phyloP scores from a whole-genome alignment of 495 filamentous ascomycete genomes.

The Penicillium coffeae region DNA sequence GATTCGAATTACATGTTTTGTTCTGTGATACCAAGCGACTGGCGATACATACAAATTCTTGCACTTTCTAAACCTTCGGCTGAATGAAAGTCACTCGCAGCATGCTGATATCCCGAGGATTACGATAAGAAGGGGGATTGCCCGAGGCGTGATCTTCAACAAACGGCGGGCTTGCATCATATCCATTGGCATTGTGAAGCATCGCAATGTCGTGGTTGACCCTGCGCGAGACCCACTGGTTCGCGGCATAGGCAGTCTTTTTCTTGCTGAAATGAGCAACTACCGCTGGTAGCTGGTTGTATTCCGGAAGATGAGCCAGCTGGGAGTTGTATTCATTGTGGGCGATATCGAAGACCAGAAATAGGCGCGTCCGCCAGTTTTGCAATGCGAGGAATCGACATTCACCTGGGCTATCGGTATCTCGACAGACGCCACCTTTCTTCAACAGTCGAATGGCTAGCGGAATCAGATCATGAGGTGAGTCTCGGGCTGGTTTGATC shows the following conservation, averaged over 20 bases:
- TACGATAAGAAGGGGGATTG: slow-evolving; percentile 18
- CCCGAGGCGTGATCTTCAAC: slow-evolving; percentile 22
- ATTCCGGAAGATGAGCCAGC: slow-evolving; percentile 25
- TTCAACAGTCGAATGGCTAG: slow-evolving; percentile 17
- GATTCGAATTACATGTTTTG: slow-evolving; percentile 7
- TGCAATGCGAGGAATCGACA: slow-evolving; percentile 22
- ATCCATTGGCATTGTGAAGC: slow-evolving; percentile 26
- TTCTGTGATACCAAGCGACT: slow-evolving; percentile 8
- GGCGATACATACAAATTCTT: background rate
- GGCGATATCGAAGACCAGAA: slow-evolving; percentile 26
- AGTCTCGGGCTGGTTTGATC: slow-evolving; percentile 13
- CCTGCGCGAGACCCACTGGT: slow-evolving; percentile 16
- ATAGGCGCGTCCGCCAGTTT: slow-evolving; percentile 22
- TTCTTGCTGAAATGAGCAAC: slow-evolving; percentile 27
- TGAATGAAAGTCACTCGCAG: slow-evolving; percentile 14
- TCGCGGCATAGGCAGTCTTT: slow-evolving; percentile 20
- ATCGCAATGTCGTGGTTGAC: slow-evolving; percentile 27
- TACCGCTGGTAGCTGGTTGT: slow-evolving; percentile 23
- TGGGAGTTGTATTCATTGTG: slow-evolving; percentile 19
- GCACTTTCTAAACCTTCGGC: background rate
- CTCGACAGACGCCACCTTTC: slow-evolving; percentile 3
- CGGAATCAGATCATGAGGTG: slow-evolving; percentile 17
- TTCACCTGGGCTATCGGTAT: background rate
- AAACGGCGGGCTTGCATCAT: slow-evolving; percentile 20
- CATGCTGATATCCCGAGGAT: slow-evolving; percentile 22